Evolutionary conservation across 208 protist species (phyloP).

Genomic region (Crithidia brevicula): DNA sequence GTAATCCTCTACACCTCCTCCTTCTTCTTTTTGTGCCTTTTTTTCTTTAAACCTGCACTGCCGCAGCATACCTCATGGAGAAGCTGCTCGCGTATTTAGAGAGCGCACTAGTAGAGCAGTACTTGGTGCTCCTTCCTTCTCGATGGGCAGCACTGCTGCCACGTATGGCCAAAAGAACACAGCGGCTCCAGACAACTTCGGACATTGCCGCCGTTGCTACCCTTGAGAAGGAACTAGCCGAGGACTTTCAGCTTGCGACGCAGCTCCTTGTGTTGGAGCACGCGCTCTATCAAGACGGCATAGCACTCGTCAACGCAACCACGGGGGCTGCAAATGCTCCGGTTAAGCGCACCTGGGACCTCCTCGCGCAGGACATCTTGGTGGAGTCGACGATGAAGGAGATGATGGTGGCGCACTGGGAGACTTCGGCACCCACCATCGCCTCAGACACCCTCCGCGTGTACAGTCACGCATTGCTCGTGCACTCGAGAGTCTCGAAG

Average conservation of each 20-base stretch:
- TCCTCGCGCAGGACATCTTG: conserved; percentile 48
- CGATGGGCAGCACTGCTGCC: conserved; percentile 58
- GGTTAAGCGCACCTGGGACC: conserved; percentile 9
- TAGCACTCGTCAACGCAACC: conserved; percentile 3
- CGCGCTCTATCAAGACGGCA: conserved; percentile 41
- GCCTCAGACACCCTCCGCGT: conserved; percentile 60
- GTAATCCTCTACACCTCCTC: too few relatives aligned
- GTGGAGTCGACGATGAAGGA: conserved; percentile 48
- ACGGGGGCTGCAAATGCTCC: neutral
- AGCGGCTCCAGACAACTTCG: conserved; percentile 54
- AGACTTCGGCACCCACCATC: conserved; percentile 19
- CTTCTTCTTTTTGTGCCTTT: conserved; percentile 1
- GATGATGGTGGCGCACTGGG: conserved; percentile 57
- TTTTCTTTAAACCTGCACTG: conserved; percentile 11
- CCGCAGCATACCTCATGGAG: conserved; percentile 9
- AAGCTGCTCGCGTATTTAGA: conserved; percentile 28
- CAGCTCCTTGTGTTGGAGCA: conserved; percentile 55
- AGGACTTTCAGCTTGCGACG: conserved; percentile 42
- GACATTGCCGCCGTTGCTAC: neutral
- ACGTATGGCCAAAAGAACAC: conserved; percentile 45
- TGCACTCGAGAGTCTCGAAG: conserved; percentile 30
- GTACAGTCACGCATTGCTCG: conserved; percentile 60
- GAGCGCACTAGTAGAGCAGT: conserved; percentile 34
- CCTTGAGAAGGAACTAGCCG: conserved; percentile 21
- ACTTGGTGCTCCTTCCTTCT: conserved; percentile 58